Conservation (phyloP, 805 yeast species). For the Saccharomycopsis sp. region DNA sequence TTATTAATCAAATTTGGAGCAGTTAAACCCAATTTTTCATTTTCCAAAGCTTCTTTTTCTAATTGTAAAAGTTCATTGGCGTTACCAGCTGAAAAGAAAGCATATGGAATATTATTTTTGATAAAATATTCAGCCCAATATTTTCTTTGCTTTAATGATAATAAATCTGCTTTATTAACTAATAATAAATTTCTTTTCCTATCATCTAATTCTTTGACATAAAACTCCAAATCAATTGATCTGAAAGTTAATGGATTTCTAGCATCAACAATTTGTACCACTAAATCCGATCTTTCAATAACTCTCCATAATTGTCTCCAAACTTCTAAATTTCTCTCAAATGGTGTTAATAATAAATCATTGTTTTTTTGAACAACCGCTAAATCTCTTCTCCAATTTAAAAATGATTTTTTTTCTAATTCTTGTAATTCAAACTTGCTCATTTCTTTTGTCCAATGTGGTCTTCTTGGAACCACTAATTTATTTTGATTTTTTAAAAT, state of each 20-base stretch:
- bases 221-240: slow-evolving; percentile 75
- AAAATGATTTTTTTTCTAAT: slow-evolving; percentile 80
- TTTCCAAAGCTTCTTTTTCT: slow-evolving; percentile 38
- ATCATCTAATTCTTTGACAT: slow-evolving; percentile 70
- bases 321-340: slow-evolving; percentile 93
- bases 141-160: slow-evolving; percentile 65
- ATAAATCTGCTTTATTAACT: slow-evolving; percentile 88
- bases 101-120: slow-evolving; percentile 59
- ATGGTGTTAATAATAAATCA: slow-evolving; percentile 81
- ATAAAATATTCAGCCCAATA: slow-evolving; percentile 83
- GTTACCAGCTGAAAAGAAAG: slow-evolving; percentile 84
- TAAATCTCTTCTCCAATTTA: slow-evolving; percentile 88
- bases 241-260: slow-evolving; percentile 87
- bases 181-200: slow-evolving; percentile 69
- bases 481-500: slow-evolving; percentile 60
- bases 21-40: slow-evolving; percentile 8
- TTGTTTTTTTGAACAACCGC: slow-evolving; percentile 78
- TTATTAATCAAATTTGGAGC: neutral
- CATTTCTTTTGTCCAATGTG: slow-evolving; percentile 67
- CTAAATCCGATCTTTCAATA: slow-evolving; percentile 84
- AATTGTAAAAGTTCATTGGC: slow-evolving; percentile 70
- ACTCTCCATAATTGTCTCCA: slow-evolving; percentile 99
- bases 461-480: slow-evolving; percentile 88
- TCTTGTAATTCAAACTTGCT: slow-evolving; percentile 72
- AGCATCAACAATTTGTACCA: slow-evolving; percentile 97